Percentiles rank a stretch among this genome's conserved stretches.
Conservation (phyloP, 2,329 filamentous ascomycete species). For the Ophiostoma sp. region DNA sequence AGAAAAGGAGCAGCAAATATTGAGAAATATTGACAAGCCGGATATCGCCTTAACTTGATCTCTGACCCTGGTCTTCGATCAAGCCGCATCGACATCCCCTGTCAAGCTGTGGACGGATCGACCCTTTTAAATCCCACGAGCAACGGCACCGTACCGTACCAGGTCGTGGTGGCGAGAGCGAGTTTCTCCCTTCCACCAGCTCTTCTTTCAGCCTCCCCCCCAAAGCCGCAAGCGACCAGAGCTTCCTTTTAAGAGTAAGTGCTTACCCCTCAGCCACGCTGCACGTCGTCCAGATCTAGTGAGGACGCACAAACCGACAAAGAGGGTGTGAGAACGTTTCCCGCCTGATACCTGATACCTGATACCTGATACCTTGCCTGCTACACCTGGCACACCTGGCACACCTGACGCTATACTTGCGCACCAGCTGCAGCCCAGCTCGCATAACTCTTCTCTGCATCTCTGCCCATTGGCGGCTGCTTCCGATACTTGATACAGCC, state of each 20-base stretch:
- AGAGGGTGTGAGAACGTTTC: constrained; percentile 19
- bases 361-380: not conserved
- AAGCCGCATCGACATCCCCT: not conserved
- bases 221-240: not conserved
- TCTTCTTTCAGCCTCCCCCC: not conserved
- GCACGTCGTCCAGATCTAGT: not conserved
- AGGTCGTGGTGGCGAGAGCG: not conserved
- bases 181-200: not conserved
- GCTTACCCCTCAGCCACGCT: not conserved
- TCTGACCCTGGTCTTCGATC: not conserved
- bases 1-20: not conserved
- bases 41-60: not conserved
- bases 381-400: not conserved
- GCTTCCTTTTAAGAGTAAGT: constrained; percentile 10
- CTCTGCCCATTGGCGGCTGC: constrained; percentile 10
- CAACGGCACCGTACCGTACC: not conserved
- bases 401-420: constrained; percentile 14
- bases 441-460: not conserved
- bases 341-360: too few relatives aligned
- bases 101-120: not conserved
- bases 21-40: constrained; percentile 11
- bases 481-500: constrained; percentile 4
- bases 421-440: constrained; percentile 8
- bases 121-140: not conserved
- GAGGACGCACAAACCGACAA: not conserved